Evolutionary conservation across 176 grass and related monocot genomes (phyloP).

Genomic region (Chrysopogon serrulatus): DNA sequence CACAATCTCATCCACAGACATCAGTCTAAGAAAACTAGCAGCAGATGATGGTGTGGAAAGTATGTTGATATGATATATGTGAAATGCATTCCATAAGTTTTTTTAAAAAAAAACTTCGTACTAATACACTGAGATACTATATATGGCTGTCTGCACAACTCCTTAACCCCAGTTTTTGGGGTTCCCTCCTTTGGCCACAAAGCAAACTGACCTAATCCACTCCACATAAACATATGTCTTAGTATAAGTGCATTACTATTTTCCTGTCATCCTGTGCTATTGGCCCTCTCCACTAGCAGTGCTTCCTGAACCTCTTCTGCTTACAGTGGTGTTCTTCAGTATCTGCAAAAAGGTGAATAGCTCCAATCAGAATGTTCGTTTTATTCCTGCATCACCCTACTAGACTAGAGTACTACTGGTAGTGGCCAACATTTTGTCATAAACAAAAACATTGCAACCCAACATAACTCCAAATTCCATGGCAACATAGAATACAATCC

Average conservation of each 20-base stretch:
- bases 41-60: neutral
- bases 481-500: neutral
- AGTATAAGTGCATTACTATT: neutral
- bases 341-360: slow-evolving; percentile 47
- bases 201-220: neutral
- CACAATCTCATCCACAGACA: neutral
- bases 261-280: slow-evolving; percentile 27
- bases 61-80: neutral
- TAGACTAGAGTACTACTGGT: neutral
- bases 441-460: neutral
- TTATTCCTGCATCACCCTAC: neutral
- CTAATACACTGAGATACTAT: neutral
- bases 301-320: slow-evolving; percentile 78
- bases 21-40: neutral
- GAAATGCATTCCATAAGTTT: neutral
- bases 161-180: neutral
- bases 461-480: neutral
- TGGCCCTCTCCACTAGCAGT: slow-evolving; percentile 63
- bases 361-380: neutral
- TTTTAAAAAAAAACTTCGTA: neutral
- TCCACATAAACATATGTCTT: neutral
- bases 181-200: neutral
- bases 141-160: neutral
- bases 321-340: slow-evolving; percentile 90
- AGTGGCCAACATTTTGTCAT: neutral